Evolutionary conservation across 1,284 basidiomycete genomes (phyloP).

Genomic region (Malassezia arunalokei): DNA sequence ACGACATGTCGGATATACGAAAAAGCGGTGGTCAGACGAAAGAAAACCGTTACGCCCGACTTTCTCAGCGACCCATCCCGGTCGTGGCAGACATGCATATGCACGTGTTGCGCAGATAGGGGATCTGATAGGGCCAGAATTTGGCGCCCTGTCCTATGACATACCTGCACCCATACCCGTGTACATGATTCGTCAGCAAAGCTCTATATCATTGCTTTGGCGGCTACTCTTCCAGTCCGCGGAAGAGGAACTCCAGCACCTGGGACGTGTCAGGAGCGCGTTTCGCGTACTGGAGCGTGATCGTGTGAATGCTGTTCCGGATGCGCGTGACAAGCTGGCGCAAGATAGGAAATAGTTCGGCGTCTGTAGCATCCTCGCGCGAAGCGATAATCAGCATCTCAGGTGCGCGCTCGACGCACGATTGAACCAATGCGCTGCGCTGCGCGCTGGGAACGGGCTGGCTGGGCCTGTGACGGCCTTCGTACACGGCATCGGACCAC

Average conservation of each 20-base stretch:
- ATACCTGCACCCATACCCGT: not conserved
- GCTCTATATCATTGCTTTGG: not conserved
- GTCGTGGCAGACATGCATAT: not conserved
- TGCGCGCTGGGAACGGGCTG: not conserved
- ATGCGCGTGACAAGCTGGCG: slow-evolving; percentile 40
- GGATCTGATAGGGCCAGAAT: not conserved
- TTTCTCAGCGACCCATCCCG: not conserved
- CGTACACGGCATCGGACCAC: not conserved
- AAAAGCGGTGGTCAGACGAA: not conserved
- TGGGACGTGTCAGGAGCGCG: not conserved
- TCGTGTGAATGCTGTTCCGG: slow-evolving; percentile 21
- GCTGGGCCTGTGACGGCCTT: not conserved
- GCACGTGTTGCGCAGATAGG: not conserved
- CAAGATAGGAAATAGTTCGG: slow-evolving; percentile 35
- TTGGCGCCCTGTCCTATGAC: too few species aligned
- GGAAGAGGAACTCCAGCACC: not conserved
- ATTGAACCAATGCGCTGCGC: slow-evolving; percentile 28
- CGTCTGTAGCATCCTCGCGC: slow-evolving; percentile 43
- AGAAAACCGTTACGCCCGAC: not conserved
- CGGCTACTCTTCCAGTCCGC: not conserved
- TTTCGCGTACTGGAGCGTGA: not conserved
- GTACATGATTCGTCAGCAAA: not conserved
- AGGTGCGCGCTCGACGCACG: slow-evolving; percentile 23
- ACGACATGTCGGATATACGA: slow-evolving; percentile 4
- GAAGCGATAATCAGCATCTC: slow-evolving; percentile 35